phyloP scores from a whole-genome alignment of 768 basidiomycete genomes.

The Pisolithus marmoratus region DNA sequence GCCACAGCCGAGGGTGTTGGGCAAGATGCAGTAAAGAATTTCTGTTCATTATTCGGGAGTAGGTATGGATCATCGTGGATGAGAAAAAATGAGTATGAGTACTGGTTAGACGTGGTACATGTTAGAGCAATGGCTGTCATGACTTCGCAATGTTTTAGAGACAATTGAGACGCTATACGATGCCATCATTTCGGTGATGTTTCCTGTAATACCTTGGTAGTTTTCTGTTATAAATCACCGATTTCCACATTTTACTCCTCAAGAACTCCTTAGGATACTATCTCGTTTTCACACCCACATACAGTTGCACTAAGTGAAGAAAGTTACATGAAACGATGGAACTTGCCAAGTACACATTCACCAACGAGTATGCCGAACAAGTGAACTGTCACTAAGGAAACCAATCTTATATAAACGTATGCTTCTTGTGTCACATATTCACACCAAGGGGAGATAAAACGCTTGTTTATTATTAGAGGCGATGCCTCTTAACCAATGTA shows the following conservation, averaged over 20 bases:
- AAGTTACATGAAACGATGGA: not conserved
- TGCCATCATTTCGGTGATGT: not conserved
- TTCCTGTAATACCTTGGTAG: not conserved
- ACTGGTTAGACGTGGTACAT: not conserved
- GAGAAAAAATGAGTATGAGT: not conserved
- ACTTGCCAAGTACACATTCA: no score
- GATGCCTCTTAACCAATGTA: not conserved
- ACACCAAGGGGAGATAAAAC: not conserved
- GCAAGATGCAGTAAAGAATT: constrained; percentile 21
- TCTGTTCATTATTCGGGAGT: not conserved
- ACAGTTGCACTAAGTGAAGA: no score
- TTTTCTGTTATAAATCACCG: not conserved
- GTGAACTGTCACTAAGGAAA: no score
- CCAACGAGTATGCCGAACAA: no score
- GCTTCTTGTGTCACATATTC: no score
- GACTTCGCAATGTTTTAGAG: not conserved
- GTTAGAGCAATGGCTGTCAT: not conserved
- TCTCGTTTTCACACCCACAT: no score
- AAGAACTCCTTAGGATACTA: no score
- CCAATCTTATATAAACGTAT: no score
- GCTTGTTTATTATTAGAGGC: not conserved
- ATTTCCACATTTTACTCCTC: no score
- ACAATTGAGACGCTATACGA: not conserved
- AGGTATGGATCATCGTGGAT: not conserved
- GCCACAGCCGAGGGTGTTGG: constrained; percentile 75